Conservation (phyloP, 768 basidiomycete species). For the Tulasnella calospora region DNA sequence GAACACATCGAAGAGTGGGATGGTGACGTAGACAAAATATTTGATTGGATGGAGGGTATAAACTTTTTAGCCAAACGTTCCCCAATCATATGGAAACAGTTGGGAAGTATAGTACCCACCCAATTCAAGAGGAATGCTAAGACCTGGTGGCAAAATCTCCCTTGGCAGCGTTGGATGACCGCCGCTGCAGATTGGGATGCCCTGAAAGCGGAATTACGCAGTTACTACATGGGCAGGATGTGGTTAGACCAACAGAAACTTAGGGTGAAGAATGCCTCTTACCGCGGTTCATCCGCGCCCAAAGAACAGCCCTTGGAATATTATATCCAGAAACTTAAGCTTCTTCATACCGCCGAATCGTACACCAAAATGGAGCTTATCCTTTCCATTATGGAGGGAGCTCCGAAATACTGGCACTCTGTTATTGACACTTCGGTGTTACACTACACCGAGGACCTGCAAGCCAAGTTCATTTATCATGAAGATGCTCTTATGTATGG, state of each 20-base stretch:
- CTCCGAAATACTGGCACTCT: too few species aligned
- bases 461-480: background rate
- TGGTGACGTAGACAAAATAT: constrained; percentile 34
- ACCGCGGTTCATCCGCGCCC: constrained; percentile 33
- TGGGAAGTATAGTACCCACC: constrained; percentile 37
- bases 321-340: too few species aligned
- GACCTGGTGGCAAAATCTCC: constrained; percentile 37
- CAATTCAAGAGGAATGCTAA: constrained; percentile 32
- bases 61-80: constrained; percentile 33
- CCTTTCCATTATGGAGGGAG: constrained; percentile 39
- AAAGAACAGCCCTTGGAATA: background rate
- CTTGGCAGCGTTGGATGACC: constrained; percentile 6
- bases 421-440: constrained; percentile 20
- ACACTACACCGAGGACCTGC: background rate
- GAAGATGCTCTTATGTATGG: too few species aligned
- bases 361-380: constrained; percentile 37
- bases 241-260: constrained; percentile 36
- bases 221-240: constrained; percentile 38
- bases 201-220: constrained; percentile 32
- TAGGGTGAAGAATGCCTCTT: constrained; percentile 33
- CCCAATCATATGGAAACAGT: constrained; percentile 30
- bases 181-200: constrained; percentile 36
- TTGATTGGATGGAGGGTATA: constrained; percentile 36
- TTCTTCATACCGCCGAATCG: constrained; percentile 12
- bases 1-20: constrained; percentile 38